phyloP scores from a whole-genome alignment of 495 filamentous ascomycete genomes.

The Talaromyces adpressus region DNA sequence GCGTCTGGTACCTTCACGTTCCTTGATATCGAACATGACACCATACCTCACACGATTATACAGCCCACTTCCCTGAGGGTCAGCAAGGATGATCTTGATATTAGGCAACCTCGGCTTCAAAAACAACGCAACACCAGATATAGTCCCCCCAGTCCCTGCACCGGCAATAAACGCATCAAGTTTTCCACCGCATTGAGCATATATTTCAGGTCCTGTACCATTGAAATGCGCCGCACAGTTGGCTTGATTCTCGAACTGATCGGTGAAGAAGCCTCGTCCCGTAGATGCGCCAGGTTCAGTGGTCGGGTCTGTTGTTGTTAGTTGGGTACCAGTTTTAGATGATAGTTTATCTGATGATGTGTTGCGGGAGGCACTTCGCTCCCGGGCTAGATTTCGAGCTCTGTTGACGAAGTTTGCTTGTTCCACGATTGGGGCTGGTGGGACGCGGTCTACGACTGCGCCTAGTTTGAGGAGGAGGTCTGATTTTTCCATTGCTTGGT shows the following conservation, averaged over 20 bases:
- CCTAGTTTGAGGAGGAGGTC: conserved; percentile 84
- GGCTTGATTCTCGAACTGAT: conserved; percentile 87
- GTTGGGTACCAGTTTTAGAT: neutral
- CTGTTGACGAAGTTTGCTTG: conserved; percentile 92
- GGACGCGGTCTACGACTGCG: conserved; percentile 80
- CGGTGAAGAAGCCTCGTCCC: conserved; percentile 77
- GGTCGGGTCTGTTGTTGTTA: conserved; percentile 11
- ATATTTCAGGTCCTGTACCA: conserved; percentile 87
- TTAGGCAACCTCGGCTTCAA: conserved; percentile 63
- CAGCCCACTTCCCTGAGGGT: conserved; percentile 89
- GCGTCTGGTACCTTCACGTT: conserved; percentile 82
- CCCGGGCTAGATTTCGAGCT: conserved; percentile 65
- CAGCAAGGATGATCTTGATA: conserved; percentile 74
- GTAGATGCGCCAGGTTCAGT: conserved; percentile 27
- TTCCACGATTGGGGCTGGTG: conserved; percentile 84
- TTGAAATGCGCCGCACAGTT: conserved; percentile 82
- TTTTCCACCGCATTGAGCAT: conserved; percentile 61
- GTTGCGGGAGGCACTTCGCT: conserved; percentile 55
- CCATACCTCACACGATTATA: conserved; percentile 87
- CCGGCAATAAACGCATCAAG: conserved; percentile 91
- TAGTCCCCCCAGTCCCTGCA: conserved; percentile 93
- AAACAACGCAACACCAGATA: conserved; percentile 76
- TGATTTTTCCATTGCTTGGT: conserved; percentile 85
- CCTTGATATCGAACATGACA: conserved; percentile 88
- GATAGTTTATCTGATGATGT: conserved; percentile 10